Base-by-base conservation (phyloP, 176 grass and related monocot genomes). In the Cenchrus fungigraminus region DNA sequence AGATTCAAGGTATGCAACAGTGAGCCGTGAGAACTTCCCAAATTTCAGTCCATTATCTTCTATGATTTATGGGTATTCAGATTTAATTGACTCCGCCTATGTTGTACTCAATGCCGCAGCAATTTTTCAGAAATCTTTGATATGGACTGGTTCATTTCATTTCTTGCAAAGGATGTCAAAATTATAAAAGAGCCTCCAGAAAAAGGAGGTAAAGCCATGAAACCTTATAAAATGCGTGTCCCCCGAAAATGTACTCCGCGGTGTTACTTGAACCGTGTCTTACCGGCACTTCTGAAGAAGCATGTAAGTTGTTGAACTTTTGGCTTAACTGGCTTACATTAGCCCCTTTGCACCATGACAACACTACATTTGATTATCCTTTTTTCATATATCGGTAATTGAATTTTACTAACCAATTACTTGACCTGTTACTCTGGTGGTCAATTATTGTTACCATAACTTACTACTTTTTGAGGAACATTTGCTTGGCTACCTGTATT, bases 51-150 rank as follows among this genome's bases (percentile, higher is more conserved):
- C 5, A 53, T 77, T 40, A 29, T 67, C 49, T 65, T 52, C 64
- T 70, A n/a, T 20, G 19, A 55, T 10, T 72, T 55, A 10, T 79
- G 69, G 37, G 15, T 84, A 65, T 84, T 37, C 83, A 61, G 65
- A 9, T 76, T 75, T 43, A 75, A 68, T 65, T 76, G 8, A 68
- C 44, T 82, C 34, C 59, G 74, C 59, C 66, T 80, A 1, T 73
- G 74, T 89, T 69, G 29, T 90, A 64, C 69, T 53, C 66, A 78
- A 78, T 85, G 11, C 17, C 88, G 77, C 80, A 92, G 94, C 54
- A 89, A 92, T 90, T 97, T 97, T 80, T 81, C 89, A 19, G 87
- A 97, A 86, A 94, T 97, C 46, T 94, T 97, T 79, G 92, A 97
- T 83, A 88, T 87, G 22, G 57, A 90, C 47, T 92, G 90, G 94